Evolutionary conservation across 305 asterid genomes (phyloP).

Genomic region (Fraxinus velutina): DNA sequence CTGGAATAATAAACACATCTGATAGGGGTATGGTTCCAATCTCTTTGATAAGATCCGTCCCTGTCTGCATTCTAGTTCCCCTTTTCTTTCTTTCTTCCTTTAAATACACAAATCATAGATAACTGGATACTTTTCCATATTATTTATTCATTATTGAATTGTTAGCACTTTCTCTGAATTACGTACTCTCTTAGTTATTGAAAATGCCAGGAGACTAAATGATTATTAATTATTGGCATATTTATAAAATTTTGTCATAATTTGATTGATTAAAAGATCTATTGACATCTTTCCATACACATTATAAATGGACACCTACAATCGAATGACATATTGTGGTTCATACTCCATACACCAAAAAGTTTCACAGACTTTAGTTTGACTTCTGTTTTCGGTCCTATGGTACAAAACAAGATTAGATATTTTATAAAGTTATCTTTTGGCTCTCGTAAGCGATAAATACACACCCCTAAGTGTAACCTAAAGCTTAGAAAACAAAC

Average conservation of each 20-base stretch:
- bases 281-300: background rate
- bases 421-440: background rate
- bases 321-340: background rate
- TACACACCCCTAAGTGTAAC: background rate
- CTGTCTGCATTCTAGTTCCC: background rate
- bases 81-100: background rate
- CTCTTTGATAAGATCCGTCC: background rate
- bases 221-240: background rate
- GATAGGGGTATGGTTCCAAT: slow-evolving; percentile 72
- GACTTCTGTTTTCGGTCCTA: background rate
- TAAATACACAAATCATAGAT: background rate
- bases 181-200: background rate
- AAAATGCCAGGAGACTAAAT: background rate
- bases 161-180: background rate
- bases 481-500: background rate
- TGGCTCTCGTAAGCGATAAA: background rate
- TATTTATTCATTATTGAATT: slow-evolving; percentile 9
- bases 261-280: background rate
- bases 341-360: background rate
- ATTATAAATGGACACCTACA: background rate
- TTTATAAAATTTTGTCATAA: background rate
- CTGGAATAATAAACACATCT: slow-evolving; percentile 86
- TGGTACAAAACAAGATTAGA: background rate
- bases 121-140: slow-evolving; percentile 8
- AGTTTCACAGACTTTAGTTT: background rate